Base-by-base conservation (phyloP, 169 alveolate genomes). In the Cryptosporidium sp. region DNA sequence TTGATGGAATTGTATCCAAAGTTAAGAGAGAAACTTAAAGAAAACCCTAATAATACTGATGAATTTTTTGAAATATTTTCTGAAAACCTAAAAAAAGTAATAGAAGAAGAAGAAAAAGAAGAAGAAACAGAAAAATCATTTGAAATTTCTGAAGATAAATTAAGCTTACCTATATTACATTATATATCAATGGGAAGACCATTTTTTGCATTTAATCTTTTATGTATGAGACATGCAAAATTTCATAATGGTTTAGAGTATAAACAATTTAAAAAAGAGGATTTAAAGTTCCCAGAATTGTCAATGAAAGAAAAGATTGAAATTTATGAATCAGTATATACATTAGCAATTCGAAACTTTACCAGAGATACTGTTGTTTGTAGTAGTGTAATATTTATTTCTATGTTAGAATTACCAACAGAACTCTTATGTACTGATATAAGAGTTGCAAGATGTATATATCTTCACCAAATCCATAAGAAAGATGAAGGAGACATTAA, bases 111-210 rank as follows among this genome's bases (percentile, higher is more conserved):
- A 35, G 67, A 56, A 37, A 2, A 65, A n/a, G 67, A 53, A 5
- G 71, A 65, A 35, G 67, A 56, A 37, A 2, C 14, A 56, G 67
- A 29, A n/a, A 56, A 21, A 26, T 2, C 10, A 1, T 9, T 26
- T 1, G 67, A n/a, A 26, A 56, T n/a, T 26, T 10, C 67, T 33
- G 69, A 48, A 29, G 37, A 23, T 12, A 60, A 62, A 16, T 9
- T 62, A 10, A 89, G 91, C 35, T 73, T 92, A 69, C 93, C 93
- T 21, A 87, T 91, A 16, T 71, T 91, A 23, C 91, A 93, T 42
- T 92, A 70, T 56, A 58, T 92, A 23, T 68, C 95, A 5, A 92
- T 84, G 35, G 95, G 95, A 3, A 75, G 95, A 16, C 93, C 93
- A n/a, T 31, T 69, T 67, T 29, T 85, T 45, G 94, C 94, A 5